Evolutionary conservation across 2,329 filamentous ascomycete genomes (phyloP), one percentile per base, ranked within the genome.

Genomic region (Verticillium zaregamsianum): DNA sequence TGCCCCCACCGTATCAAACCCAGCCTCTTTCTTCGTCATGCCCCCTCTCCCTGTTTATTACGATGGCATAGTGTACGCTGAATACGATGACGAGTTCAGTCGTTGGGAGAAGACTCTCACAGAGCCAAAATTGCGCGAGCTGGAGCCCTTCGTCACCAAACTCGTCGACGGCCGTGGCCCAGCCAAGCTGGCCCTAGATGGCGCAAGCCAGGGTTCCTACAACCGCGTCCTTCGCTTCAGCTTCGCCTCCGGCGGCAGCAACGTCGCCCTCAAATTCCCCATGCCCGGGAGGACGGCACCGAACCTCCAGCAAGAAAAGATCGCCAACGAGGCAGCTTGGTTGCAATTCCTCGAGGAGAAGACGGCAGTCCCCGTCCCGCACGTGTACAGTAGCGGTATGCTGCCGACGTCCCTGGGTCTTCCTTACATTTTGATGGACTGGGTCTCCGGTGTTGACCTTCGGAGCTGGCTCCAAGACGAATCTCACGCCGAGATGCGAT

Each of bases 371-470:
- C 70, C 71, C 11, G 17, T 76, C 32, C 72, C 70, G 25, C 60
- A 40, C 40, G 52, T 74, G 25, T 63, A 55, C 32, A 58, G 61
- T 59, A 72, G 69, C 71, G 71, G 72, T 17, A 33, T 72, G 67
- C 71, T 23, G 58, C 56, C 4, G 69, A 74, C 11, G 72, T 72
- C 57, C 71, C 70, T 3, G 71, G 71, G 32, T 33, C 32, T 33
- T 5, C 73, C 72, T 3, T 75, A 72, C 23, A 74, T 72, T 2
- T 70, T 74, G 17, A 71, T 71, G 69, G 71, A 74, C 40, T 74
- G 63, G 32, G 32, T 33, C 9, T 33, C 32, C 32, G 32, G 32
- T 9, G 32, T 33, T 33, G 32, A 33, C 32, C 32, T 33, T 33
- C 32, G 32, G 32, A 33, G 33, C 14, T 35, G 33, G 33, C 33